These are phyloP conservation scores for Daedaleopsis sinensis DNA, from an alignment of 768 basidiomycete genomes.

Conservation along the genomic window DNA sequence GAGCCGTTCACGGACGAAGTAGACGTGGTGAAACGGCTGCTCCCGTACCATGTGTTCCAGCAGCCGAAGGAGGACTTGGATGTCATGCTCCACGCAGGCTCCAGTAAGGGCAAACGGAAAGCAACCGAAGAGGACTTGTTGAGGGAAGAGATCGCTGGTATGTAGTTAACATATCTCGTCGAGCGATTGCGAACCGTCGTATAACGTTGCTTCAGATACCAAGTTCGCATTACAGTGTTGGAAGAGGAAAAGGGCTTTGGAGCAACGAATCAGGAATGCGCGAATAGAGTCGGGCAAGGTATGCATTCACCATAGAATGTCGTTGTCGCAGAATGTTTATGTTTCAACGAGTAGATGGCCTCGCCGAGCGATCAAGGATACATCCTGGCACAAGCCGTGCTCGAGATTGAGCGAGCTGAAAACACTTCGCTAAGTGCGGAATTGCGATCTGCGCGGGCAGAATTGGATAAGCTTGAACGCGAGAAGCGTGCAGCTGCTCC, in stretches of 20 bases:
- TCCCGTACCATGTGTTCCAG: conserved; percentile 82
- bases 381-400: conserved; percentile 59
- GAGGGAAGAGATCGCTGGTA: conserved; percentile 58
- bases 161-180: conserved; percentile 14
- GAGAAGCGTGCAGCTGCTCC: conserved; percentile 57
- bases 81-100: conserved; percentile 17
- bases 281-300: conserved; percentile 62
- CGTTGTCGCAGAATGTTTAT: not conserved
- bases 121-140: conserved; percentile 47
- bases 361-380: conserved; percentile 67
- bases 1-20: conserved; percentile 62
- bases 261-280: conserved; percentile 59
- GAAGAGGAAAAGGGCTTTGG: conserved; percentile 56
- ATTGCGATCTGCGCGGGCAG: conserved; percentile 61
- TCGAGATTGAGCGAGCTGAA: conserved; percentile 71
- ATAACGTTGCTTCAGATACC: conserved; percentile 50
- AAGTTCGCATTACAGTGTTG: conserved; percentile 70
- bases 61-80: conserved; percentile 70
- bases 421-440: conserved; percentile 58
- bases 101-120: conserved; percentile 64
- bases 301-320: conserved; percentile 23
- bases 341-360: conserved; percentile 46
- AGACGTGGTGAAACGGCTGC: conserved; percentile 70
- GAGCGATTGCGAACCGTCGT: not conserved
- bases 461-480: conserved; percentile 68